Conservation (phyloP, 2,329 filamentous ascomycete species). For the Corniculantispora saksenae region DNA sequence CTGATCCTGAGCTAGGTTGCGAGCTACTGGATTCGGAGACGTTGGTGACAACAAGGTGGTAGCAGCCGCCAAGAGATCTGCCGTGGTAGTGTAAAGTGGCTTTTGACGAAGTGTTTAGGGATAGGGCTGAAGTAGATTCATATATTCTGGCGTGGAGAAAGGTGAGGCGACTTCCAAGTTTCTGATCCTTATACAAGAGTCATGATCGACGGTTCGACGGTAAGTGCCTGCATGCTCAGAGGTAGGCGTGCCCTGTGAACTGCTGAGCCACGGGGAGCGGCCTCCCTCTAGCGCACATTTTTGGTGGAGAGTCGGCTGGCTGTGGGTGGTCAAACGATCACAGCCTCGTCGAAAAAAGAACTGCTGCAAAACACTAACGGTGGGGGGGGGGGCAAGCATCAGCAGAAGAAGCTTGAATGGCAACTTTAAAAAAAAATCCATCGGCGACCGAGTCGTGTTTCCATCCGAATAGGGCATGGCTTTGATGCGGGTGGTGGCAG, state of each 20-base stretch:
- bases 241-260: neutral
- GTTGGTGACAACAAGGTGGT: neutral
- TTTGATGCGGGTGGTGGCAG: neutral
- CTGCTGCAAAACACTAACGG: neutral
- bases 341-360: neutral
- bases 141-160: neutral
- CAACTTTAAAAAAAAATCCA: neutral
- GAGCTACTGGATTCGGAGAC: neutral
- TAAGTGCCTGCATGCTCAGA: neutral
- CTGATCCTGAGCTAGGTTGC: neutral
- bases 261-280: slow-evolving; percentile 1
- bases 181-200: neutral
- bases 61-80: slow-evolving; percentile 1
- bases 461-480: neutral
- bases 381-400: neutral
- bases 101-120: neutral
- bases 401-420: slow-evolving; percentile 2
- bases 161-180: neutral
- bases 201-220: slow-evolving; percentile 3
- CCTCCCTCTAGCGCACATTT: neutral
- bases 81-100: neutral
- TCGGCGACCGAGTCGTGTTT: neutral
- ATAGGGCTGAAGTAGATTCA: neutral
- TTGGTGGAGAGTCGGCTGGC: neutral
- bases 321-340: neutral